Conservation (phyloP, 2,329 filamentous ascomycete species). For the Xylaria sp. region DNA sequence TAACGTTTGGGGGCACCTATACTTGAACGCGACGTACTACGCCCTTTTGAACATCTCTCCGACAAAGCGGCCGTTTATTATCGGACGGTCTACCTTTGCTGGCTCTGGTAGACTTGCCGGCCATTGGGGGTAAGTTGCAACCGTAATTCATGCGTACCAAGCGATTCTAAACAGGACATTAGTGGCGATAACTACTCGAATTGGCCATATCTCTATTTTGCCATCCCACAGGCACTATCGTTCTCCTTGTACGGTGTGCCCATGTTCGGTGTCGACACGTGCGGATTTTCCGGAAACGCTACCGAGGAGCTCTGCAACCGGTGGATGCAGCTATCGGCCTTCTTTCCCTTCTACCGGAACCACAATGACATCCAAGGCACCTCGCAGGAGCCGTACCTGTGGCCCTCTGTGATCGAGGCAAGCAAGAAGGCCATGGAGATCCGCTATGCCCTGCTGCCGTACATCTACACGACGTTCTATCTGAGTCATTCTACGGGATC, state of each 20-base stretch:
- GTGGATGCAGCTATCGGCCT: conserved; percentile 78
- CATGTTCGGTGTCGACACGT: conserved; percentile 78
- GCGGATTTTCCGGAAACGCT: conserved; percentile 74
- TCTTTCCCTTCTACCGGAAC: conserved; percentile 83
- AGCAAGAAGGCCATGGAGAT: conserved; percentile 74
- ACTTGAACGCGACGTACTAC: conserved; percentile 80
- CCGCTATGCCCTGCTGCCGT: conserved; percentile 76
- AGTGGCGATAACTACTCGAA: conserved; percentile 76
- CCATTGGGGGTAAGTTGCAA: conserved; percentile 71
- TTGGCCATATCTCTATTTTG: conserved; percentile 79
- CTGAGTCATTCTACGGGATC: conserved; percentile 71
- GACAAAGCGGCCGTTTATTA: conserved; percentile 81
- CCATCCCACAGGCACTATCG: conserved; percentile 79
- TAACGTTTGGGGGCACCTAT: conserved; percentile 79
- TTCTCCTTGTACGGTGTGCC: conserved; percentile 80
- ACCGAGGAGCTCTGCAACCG: conserved; percentile 76
- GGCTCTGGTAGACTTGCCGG: conserved; percentile 80
- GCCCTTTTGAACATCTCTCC: conserved; percentile 72
- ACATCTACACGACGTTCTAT: conserved; percentile 80
- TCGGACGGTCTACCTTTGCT: conserved; percentile 83
- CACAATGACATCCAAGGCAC: conserved; percentile 72
- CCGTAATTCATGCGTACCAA: neutral
- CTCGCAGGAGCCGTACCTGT: conserved; percentile 76
- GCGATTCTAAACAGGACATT: conserved; percentile 6
- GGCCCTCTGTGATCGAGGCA: conserved; percentile 72